Base-by-base conservation (phyloP, 2,329 filamentous ascomycete genomes). In the Proliferodiscus dingleyae region DNA sequence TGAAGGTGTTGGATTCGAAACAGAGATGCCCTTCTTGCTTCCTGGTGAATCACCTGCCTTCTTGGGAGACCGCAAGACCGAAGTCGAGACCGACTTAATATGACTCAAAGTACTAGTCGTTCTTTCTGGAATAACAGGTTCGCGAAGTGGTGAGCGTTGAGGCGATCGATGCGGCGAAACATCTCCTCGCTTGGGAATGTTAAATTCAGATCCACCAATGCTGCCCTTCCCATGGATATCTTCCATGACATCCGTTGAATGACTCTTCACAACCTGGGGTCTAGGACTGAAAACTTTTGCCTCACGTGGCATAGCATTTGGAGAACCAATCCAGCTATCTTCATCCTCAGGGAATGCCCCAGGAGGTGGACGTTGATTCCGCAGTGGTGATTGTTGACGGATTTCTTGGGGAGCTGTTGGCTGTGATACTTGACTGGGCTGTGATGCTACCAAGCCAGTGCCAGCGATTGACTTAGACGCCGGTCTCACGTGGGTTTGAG, bases 81-180 rank as follows among this genome's bases (percentile, higher is more conserved):
- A 77, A 5, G 83, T 78, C 11, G 85, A 85, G 5, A 68, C 71
- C 4, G 83, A 81, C 61, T 87, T 87, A 22, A 70, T 68, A 57
- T 85, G 80, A 2, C 70, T 68, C 21, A 72, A 50, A 2, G 59
- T 60, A 41, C 61, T 66, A 23, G 57, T 64, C 37, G 57, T 54
- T 33, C 50, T 50, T 19, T 60, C 55, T 21, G 57, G 52, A n/a
- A 58, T 50, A 4, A 50, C 40, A 28, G 55, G 41, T 42, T 64
- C 62, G 28, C 56, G 58, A 29, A 57, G 21, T n/a, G 60, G 61
- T 9, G 61, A 63, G 6, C 34, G 34, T 22, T 55, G 52, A 48
- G 59, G 58, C 30, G 56, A 63, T 5, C 32, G 34, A 22, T 53
- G 51, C 48, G 59, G 58, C 30, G 56, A 63, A 46, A 68, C 63